Evolutionary conservation across 148 eudicot species (phyloP), one percentile per base, ranked within the genome.

Genomic region (Rhododendron williamsianum): DNA sequence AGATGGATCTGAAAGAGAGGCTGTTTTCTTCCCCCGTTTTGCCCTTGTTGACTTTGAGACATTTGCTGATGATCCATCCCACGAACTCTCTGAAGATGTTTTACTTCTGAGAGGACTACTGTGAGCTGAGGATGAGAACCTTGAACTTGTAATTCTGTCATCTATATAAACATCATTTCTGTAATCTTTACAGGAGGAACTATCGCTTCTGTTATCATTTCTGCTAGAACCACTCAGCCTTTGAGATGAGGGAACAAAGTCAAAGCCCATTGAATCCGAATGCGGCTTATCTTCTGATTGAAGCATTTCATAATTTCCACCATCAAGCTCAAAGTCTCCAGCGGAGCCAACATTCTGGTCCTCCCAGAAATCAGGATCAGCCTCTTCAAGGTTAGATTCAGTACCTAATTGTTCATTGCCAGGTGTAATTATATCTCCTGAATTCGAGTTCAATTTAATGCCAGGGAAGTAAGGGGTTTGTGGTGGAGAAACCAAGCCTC

Each of bases 31-130:
- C 71, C 91, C 95, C 86, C 91, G 81, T 84, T 88, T 96, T 78
- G 92, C 94, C 90, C 91, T 92, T 27, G 89, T 87, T 80, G 87
- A 87, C 91, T 92, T 93, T 48, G 93, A 82, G 2, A 81, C 86
- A 85, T 93, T 92, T 72, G 89, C 86, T 56, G 92, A 90, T 41
- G 98, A 91, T 72, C 96, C 98, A 87, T 94, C 98, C 94, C 95
- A 94, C 18, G 98, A 96, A 86, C 96, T 92, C 89, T 94, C 95
- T 13, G 96, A 96, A 49, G 98, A 96, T 41, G 94, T 89, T 88
- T 86, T 90, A 88, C 95, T 93, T 89, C 93, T 93, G 48, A 89
- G 65, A 36, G 94, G 93, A 89, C 90, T 89, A 84, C 93, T 90
- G 78, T 86, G 91, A 82, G 94, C 87, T 82, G 91, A 91, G 83